Percentiles rank a stretch among this genome's conserved stretches.
Conservation (phyloP, 306 rosid genomes). For the Morella rubra region DNA sequence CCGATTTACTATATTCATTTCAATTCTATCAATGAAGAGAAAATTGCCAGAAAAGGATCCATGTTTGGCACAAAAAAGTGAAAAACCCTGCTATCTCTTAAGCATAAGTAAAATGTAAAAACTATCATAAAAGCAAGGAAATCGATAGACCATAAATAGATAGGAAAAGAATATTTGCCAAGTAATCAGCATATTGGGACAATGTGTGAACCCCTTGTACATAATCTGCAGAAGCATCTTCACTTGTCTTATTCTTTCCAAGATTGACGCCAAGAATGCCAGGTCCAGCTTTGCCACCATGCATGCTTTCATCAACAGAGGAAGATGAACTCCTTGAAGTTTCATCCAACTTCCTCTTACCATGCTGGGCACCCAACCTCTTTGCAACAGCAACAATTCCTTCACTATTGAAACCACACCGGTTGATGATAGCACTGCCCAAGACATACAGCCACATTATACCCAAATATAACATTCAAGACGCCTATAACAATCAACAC, state of each 20-base stretch:
- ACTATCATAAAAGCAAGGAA: neutral
- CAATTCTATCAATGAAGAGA: neutral
- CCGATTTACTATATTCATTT: neutral
- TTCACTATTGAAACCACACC: constrained; percentile 94
- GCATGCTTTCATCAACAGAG: constrained; percentile 63
- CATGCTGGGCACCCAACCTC: constrained; percentile 92
- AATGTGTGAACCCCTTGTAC: constrained; percentile 97
- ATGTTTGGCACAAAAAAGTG: neutral
- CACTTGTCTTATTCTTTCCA: constrained; percentile 94
- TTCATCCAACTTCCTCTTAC: constrained; percentile 92
- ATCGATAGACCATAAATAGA: neutral
- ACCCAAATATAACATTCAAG: no score
- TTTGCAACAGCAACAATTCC: constrained; percentile 97
- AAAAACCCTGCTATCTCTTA: neutral
- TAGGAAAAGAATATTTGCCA: constrained; percentile 52
- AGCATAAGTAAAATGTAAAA: neutral
- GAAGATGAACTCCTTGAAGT: constrained; percentile 60
- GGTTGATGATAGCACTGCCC: constrained; percentile 87
- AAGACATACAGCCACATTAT: constrained; percentile 5
- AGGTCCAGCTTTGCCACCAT: constrained; percentile 97
- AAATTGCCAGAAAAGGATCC: neutral
- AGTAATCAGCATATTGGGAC: constrained; percentile 95
- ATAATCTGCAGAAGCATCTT: constrained; percentile 94
- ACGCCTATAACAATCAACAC: no score
- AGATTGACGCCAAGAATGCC: constrained; percentile 98